A percentile compares a stretch with the other conserved stretches of the same genome.
phyloP scores from a whole-genome alignment of 257 asterid genomes.

The Sherardia arvensis region DNA sequence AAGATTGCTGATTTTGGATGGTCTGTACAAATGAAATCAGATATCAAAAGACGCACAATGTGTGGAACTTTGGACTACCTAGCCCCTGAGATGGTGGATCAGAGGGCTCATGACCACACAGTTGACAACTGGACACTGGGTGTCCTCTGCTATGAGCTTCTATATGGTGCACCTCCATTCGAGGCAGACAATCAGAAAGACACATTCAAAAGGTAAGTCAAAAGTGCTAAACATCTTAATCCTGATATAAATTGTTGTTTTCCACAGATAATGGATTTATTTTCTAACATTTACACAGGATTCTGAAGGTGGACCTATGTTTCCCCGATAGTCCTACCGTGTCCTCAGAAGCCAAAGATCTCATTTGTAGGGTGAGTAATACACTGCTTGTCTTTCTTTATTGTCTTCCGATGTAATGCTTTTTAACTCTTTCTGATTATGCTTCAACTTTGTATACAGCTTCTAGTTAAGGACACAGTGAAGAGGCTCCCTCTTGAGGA shows the following conservation, averaged over 20 bases:
- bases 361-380: slow-evolving; percentile 53
- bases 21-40: slow-evolving; percentile 73
- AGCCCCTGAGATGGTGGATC: slow-evolving; percentile 98
- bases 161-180: slow-evolving; percentile 85
- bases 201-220: slow-evolving; percentile 63
- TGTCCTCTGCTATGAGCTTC: slow-evolving; percentile 73
- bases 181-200: slow-evolving; percentile 79
- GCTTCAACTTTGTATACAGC: slow-evolving; percentile 35
- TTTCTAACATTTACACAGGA: slow-evolving; percentile 39
- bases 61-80: slow-evolving; percentile 91
- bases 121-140: slow-evolving; percentile 97
- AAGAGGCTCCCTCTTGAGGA: slow-evolving; percentile 72
- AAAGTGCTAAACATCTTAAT: background rate
- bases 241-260: background rate
- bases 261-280: slow-evolving; percentile 7
- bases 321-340: slow-evolving; percentile 59
- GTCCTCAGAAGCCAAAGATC: slow-evolving; percentile 68
- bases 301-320: slow-evolving; percentile 76
- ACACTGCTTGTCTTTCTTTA: background rate
- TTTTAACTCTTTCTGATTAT: slow-evolving; percentile 11
- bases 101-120: slow-evolving; percentile 77
- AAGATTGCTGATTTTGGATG: slow-evolving; percentile 95
- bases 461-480: slow-evolving; percentile 82
- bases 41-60: slow-evolving; percentile 77
- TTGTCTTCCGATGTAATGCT: background rate